Conservation (phyloP, 805 yeast species). For the Cyberlindnera samutprakarnensis region DNA sequence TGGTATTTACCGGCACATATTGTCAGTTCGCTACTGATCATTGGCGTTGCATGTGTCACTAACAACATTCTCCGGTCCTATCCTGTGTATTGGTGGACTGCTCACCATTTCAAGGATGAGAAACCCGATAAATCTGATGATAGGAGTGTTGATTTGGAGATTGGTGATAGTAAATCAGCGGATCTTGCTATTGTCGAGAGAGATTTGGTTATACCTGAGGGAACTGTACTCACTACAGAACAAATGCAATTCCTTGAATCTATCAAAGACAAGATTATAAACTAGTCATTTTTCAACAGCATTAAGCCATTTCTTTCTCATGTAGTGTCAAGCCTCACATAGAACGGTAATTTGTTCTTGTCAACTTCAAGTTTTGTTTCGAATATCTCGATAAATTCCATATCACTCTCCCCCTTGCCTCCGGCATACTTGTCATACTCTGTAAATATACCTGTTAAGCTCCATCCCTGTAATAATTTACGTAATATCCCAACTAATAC, state of each 20-base stretch:
- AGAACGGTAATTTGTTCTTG: conserved; percentile 48
- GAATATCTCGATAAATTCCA: conserved; percentile 84
- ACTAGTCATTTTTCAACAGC: background rate
- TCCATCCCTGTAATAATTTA: conserved; percentile 86
- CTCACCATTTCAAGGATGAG: no score
- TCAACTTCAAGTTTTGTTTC: conserved; percentile 51
- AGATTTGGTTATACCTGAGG: conserved; percentile 3
- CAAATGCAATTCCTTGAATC: conserved; percentile 4
- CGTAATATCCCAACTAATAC: conserved; percentile 89
- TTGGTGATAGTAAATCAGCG: no score
- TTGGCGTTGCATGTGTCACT: conserved; percentile 42
- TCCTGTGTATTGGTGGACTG: conserved; percentile 55
- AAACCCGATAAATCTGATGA: no score
- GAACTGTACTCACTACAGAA: conserved; percentile 1
- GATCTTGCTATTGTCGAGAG: no score
- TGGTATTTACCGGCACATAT: conserved; percentile 53
- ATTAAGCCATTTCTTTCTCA: no score
- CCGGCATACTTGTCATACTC: conserved; percentile 90
- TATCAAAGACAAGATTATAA: conserved; percentile 1
- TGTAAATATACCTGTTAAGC: conserved; percentile 85
- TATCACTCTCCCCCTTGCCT: conserved; percentile 88
- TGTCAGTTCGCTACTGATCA: conserved; percentile 39
- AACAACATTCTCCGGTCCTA: conserved; percentile 47
- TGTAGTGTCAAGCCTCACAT: conserved; percentile 39
- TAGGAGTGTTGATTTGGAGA: no score